phyloP scores from a whole-genome alignment of 345 rosid genomes.

The Cardamine chenopodiifolia region DNA sequence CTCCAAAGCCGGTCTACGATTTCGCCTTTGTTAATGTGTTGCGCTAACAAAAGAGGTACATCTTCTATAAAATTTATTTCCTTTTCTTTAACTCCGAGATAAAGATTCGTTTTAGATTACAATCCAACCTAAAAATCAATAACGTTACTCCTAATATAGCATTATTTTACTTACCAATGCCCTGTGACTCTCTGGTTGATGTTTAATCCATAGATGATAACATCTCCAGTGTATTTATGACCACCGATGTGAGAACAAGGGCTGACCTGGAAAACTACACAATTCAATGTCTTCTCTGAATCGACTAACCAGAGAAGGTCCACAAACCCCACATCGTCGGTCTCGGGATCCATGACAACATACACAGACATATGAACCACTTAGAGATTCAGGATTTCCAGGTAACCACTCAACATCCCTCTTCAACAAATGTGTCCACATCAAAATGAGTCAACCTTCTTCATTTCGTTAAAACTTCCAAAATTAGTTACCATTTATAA shows the following conservation, averaged over 20 bases:
- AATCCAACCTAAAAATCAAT: neutral
- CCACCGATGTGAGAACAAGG: slow-evolving; percentile 99
- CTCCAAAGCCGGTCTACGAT: slow-evolving; percentile 82
- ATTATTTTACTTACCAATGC: slow-evolving; percentile 59
- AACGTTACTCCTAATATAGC: neutral
- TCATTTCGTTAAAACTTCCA: slow-evolving; percentile 44
- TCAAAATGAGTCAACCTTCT: slow-evolving; percentile 99
- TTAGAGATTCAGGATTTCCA: slow-evolving; percentile 77
- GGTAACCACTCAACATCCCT: slow-evolving; percentile 88
- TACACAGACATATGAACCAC: slow-evolving; percentile 82
- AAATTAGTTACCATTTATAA: neutral
- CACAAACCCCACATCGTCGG: slow-evolving; percentile 93
- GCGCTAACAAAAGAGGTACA: slow-evolving; percentile 64
- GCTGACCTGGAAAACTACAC: slow-evolving; percentile 71
- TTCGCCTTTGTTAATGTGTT: slow-evolving; percentile 77
- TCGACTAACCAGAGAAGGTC: slow-evolving; percentile 74
- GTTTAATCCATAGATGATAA: slow-evolving; percentile 74
- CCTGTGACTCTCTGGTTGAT: slow-evolving; percentile 62
- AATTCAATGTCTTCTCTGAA: slow-evolving; percentile 83
- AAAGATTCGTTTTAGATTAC: neutral
- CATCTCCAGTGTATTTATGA: slow-evolving; percentile 87
- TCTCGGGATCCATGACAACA: slow-evolving; percentile 94
- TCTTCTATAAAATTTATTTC: slow-evolving; percentile 49
- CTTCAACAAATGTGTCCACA: slow-evolving; percentile 98
- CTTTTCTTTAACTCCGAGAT: neutral